These are phyloP conservation scores for Russula griseocarnosa DNA, from an alignment of 768 basidiomycete genomes.

Conservation along the genomic window DNA sequence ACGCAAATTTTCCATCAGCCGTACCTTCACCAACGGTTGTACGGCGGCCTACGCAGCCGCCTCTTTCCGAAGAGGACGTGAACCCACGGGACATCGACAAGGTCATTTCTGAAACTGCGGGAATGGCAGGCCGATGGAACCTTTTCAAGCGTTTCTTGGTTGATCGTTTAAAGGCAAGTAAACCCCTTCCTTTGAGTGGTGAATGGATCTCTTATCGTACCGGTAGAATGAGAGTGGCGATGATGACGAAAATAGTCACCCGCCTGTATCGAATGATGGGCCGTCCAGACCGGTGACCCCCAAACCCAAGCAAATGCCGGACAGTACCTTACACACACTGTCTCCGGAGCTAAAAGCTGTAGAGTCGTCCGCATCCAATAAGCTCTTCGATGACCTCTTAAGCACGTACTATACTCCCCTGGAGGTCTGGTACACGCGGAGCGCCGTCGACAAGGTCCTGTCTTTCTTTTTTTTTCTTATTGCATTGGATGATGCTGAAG, in stretches of 20 bases:
- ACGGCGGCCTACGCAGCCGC: conserved; percentile 10
- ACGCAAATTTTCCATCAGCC: conserved; percentile 31
- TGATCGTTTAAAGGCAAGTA: conserved; percentile 61
- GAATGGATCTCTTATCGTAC: neutral
- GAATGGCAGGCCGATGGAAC: conserved; percentile 89
- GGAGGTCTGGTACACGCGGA: conserved; percentile 87
- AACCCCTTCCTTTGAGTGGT: neutral
- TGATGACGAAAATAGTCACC: neutral
- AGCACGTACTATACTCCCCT: conserved; percentile 78
- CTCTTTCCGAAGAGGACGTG: conserved; percentile 50
- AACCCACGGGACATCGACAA: conserved; percentile 93
- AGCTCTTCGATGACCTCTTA: conserved; percentile 63
- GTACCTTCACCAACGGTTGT: conserved; percentile 18
- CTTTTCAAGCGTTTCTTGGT: conserved; percentile 84
- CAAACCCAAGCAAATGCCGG: conserved; percentile 1
- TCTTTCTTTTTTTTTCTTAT: neutral
- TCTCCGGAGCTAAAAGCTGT: conserved; percentile 34
- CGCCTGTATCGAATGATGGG: conserved; percentile 2
- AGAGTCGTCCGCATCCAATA: conserved; percentile 51
- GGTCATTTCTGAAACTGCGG: conserved; percentile 79
- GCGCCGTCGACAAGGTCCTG: conserved; percentile 80
- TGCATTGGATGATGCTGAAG: neutral
- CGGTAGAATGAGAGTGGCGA: conserved; percentile 16
- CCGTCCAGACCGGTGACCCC: conserved; percentile 3
- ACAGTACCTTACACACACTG: neutral